Evolutionary conservation across 1,284 basidiomycete species (phyloP).

Genomic region (Kwoniella shivajii): DNA sequence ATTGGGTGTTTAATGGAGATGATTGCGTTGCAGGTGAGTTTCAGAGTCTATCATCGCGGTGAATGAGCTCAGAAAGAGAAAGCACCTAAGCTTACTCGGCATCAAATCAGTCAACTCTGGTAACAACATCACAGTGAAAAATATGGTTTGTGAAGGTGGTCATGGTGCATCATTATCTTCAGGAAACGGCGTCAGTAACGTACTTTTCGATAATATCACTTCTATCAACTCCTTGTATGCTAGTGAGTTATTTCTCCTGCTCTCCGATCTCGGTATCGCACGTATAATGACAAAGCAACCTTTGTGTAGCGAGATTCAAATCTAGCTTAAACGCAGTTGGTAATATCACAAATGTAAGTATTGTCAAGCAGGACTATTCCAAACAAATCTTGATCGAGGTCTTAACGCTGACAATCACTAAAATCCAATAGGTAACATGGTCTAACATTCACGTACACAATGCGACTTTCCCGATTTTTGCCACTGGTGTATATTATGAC

Average conservation of each 20-base stretch:
- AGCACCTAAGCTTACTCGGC: too few species aligned
- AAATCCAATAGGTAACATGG: constrained; percentile 8
- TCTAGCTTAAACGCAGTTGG: constrained; percentile 32
- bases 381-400: background rate
- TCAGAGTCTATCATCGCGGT: background rate
- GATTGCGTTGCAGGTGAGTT: constrained; percentile 58
- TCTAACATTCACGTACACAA: constrained; percentile 15
- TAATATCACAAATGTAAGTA: constrained; percentile 15
- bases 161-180: constrained; percentile 45
- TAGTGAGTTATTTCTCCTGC: constrained; percentile 15
- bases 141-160: constrained; percentile 44
- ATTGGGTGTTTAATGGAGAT: constrained; percentile 58
- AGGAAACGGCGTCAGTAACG: constrained; percentile 15
- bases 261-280: background rate
- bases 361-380: too few species aligned
- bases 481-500: constrained; percentile 17
- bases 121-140: constrained; percentile 54
- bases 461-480: constrained; percentile 19
- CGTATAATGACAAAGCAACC: background rate
- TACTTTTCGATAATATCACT: constrained; percentile 25
- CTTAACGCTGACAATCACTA: background rate
- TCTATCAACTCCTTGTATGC: constrained; percentile 55
- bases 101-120: constrained; percentile 52
- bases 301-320: constrained; percentile 43
- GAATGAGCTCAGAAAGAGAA: too few species aligned